phyloP scores from a whole-genome alignment of 768 basidiomycete species.

The Lactarius deliciosus region DNA sequence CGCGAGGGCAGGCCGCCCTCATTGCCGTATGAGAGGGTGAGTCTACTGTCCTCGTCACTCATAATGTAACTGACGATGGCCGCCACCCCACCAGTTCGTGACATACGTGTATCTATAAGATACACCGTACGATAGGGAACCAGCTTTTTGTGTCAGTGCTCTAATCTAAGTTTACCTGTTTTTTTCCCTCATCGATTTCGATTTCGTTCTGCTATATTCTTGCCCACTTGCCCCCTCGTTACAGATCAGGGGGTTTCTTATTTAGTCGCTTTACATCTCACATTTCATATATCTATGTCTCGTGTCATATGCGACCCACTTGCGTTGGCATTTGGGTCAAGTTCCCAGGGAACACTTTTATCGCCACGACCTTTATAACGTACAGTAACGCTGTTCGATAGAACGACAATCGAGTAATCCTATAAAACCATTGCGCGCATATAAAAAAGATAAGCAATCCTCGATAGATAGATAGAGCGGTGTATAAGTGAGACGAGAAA shows the following conservation, averaged over 20 bases:
- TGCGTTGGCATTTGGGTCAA: constrained; percentile 19
- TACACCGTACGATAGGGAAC: neutral
- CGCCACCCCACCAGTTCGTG: constrained; percentile 19
- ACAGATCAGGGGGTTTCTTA: neutral
- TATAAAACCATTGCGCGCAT: constrained; percentile 2
- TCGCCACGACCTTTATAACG: constrained; percentile 24
- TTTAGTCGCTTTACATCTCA: neutral
- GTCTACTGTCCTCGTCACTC: constrained; percentile 27
- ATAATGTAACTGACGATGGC: neutral
- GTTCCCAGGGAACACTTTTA: constrained; percentile 17
- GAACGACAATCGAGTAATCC: constrained; percentile 25
- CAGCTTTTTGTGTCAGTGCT: neutral
- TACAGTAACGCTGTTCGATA: constrained; percentile 25
- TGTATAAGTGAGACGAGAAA: neutral
- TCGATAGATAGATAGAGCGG: neutral
- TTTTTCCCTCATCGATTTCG: constrained; percentile 1
- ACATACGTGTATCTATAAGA: constrained; percentile 26
- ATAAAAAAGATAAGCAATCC: neutral
- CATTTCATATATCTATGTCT: constrained; percentile 8
- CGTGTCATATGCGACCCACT: constrained; percentile 19
- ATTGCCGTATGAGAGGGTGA: constrained; percentile 56
- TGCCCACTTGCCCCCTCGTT: neutral
- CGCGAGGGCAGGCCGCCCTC: constrained; percentile 51
- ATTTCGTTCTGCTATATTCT: constrained; percentile 18
- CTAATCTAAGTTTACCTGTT: constrained; percentile 4